Percentiles rank a stretch among this genome's conserved stretches.
These are phyloP conservation scores for Erysimum cheiranthoides DNA, from an alignment of 345 rosid species.

Conservation along the genomic window DNA sequence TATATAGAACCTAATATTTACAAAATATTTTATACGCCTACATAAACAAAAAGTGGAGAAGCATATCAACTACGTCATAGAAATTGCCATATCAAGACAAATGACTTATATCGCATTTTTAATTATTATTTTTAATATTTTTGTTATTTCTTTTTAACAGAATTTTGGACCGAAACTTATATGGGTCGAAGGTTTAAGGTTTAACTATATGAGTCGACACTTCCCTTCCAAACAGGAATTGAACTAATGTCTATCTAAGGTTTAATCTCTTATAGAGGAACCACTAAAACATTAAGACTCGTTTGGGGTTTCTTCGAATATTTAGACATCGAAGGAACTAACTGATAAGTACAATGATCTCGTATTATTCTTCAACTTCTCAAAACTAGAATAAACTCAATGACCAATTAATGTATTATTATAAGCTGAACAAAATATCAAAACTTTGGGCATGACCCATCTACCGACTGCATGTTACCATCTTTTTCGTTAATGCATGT, in stretches of 20 bases:
- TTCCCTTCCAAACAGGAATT: not conserved
- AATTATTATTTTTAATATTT: not conserved
- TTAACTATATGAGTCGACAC: not conserved
- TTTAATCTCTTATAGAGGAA: not conserved
- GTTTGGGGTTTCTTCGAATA: not conserved
- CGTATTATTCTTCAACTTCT: not conserved
- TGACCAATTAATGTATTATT: slow-evolving; percentile 1
- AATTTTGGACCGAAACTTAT: not conserved
- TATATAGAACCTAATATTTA: not conserved
- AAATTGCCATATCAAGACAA: not conserved
- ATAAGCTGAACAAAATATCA: not conserved
- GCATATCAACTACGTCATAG: not conserved
- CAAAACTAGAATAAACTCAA: not conserved
- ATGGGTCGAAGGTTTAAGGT: too few species aligned
- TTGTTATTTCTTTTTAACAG: not conserved
- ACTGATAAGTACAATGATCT: not conserved
- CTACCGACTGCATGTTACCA: not conserved
- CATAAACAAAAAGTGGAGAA: not conserved
- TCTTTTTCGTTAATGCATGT: not conserved
- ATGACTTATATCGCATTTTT: not conserved
- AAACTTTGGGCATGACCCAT: not conserved
- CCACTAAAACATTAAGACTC: not conserved
- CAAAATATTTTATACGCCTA: not conserved
- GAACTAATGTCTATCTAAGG: not conserved
- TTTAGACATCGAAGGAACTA: not conserved